Conservation (phyloP, 108 stramenopile genomes). For the Cyclostephanos tholiformis region DNA sequence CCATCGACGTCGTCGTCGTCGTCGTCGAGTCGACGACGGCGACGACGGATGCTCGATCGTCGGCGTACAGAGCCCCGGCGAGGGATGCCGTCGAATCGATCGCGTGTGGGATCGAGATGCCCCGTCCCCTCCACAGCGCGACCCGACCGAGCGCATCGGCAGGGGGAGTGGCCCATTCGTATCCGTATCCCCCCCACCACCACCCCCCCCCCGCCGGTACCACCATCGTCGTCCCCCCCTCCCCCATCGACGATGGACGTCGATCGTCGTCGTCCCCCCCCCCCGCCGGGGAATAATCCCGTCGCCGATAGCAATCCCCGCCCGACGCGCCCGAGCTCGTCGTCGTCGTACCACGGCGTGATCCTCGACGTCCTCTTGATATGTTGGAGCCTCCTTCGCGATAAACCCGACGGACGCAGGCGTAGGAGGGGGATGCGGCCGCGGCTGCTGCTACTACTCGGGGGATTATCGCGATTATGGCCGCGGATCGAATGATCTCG, state of each 20-base stretch:
- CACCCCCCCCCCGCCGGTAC: neutral
- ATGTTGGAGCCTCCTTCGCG: conserved; percentile 27
- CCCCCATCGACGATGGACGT: neutral
- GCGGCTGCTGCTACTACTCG: neutral
- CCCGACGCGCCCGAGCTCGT: conserved; percentile 33
- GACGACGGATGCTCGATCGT: conserved; percentile 22
- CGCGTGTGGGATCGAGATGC: conserved; percentile 65
- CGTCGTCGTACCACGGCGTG: conserved; percentile 51
- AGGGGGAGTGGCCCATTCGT: no score
- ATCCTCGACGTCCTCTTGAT: conserved; percentile 28
- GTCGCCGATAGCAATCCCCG: conserved; percentile 35
- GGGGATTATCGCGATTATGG: no score
- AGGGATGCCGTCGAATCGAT: conserved; percentile 71
- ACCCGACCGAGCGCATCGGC: conserved; percentile 61
- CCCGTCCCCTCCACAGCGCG: conserved; percentile 65
- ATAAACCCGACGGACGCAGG: conserved; percentile 21
- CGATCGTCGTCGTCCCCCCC: neutral
- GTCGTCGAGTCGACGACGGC: neutral
- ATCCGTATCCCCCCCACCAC: no score
- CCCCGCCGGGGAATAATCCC: conserved; percentile 25
- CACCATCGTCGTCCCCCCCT: neutral
- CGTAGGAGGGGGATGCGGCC: neutral
- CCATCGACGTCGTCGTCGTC: neutral
- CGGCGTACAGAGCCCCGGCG: conserved; percentile 64
- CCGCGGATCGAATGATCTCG: no score